Evolutionary conservation across 495 filamentous ascomycete genomes (phyloP).

Genomic region (Hyaloscypha hepaticicola): DNA sequence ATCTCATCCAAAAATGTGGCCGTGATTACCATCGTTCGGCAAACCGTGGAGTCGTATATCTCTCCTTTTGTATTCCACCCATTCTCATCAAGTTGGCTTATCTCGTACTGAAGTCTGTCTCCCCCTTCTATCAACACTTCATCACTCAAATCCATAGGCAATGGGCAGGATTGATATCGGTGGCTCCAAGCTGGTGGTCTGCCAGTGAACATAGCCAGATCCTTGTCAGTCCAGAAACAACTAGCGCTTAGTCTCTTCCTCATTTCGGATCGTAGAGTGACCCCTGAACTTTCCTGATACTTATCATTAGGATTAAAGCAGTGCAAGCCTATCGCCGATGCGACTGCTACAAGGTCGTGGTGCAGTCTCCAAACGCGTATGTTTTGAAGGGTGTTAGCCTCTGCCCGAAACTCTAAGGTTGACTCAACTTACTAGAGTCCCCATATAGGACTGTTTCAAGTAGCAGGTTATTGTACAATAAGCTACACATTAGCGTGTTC

Average conservation of each 20-base stretch:
- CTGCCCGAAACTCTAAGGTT: neutral
- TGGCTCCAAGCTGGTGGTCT: slow-evolving; percentile 22
- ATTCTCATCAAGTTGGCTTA: slow-evolving; percentile 14
- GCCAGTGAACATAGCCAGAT: slow-evolving; percentile 19
- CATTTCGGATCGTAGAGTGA: slow-evolving; percentile 10
- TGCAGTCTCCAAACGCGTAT: slow-evolving; percentile 54
- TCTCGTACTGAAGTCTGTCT: slow-evolving; percentile 1
- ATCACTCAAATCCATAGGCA: slow-evolving; percentile 21
- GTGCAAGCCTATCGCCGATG: slow-evolving; percentile 13
- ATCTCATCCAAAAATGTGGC: slow-evolving; percentile 20
- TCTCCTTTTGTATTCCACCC: slow-evolving; percentile 20
- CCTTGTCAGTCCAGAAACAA: slow-evolving; percentile 18
- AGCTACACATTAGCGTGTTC: slow-evolving; percentile 48
- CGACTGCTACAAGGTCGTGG: slow-evolving; percentile 49
- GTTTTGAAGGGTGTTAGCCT: slow-evolving; percentile 33
- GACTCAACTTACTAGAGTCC: slow-evolving; percentile 47
- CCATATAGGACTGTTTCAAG: slow-evolving; percentile 48
- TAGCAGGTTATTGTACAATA: slow-evolving; percentile 45
- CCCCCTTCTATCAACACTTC: slow-evolving; percentile 10
- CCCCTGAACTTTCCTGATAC: neutral
- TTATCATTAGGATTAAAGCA: neutral
- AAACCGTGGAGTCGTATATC: slow-evolving; percentile 10
- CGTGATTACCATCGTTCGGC: neutral
- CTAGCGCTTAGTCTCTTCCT: slow-evolving; percentile 10
- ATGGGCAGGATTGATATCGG: slow-evolving; percentile 36